Evolutionary conservation across 2,329 filamentous ascomycete genomes (phyloP).

Genomic region (Arthrobotrys sphaeroides): DNA sequence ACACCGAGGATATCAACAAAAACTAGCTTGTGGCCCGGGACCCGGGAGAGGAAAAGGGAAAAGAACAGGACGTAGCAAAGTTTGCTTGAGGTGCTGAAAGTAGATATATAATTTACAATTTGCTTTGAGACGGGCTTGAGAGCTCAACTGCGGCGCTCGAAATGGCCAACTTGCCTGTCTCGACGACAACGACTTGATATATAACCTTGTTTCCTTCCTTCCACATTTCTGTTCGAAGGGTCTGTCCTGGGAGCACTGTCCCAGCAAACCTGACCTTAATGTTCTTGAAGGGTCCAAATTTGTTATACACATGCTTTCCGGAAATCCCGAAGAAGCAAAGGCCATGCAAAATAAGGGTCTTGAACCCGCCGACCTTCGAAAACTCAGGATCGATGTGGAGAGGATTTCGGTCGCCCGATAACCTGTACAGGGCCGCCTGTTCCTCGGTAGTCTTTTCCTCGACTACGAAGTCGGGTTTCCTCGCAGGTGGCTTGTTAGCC

Average conservation of each 20-base stretch:
- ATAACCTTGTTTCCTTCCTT: constrained; percentile 80
- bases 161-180: constrained; percentile 90
- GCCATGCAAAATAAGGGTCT: constrained; percentile 93
- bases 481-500: constrained; percentile 78
- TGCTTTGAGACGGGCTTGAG: constrained; percentile 65
- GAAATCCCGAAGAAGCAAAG: constrained; percentile 93
- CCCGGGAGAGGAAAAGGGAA: no score
- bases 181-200: constrained; percentile 88
- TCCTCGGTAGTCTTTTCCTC: constrained; percentile 88
- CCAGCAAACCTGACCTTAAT: constrained; percentile 93
- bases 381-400: constrained; percentile 95
- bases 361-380: constrained; percentile 94
- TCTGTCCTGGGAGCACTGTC: constrained; percentile 84
- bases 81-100: no score
- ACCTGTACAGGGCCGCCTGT: constrained; percentile 90
- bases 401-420: constrained; percentile 95
- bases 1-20: constrained; percentile 1
- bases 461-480: constrained; percentile 80
- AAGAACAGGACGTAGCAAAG: no score
- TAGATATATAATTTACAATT: constrained; percentile 61
- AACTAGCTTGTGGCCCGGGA: not conserved
- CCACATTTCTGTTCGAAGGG: constrained; percentile 94
- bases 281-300: constrained; percentile 84
- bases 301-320: constrained; percentile 87
- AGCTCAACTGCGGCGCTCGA: constrained; percentile 82